phyloP scores from a whole-genome alignment of 2,329 filamentous ascomycete species.

The Trichoderma sp. region DNA sequence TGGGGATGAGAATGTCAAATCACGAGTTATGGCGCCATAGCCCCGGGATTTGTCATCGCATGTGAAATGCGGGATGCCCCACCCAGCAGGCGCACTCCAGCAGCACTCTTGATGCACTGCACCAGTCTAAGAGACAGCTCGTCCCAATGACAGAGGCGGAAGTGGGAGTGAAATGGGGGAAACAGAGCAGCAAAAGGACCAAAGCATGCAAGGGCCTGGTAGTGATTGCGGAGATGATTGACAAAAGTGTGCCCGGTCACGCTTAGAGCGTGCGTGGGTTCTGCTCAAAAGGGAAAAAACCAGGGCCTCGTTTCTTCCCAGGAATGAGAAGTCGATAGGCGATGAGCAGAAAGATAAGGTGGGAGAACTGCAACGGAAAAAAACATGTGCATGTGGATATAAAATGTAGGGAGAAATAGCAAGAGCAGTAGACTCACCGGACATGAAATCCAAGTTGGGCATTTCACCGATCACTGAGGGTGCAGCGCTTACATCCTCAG shows the following conservation, averaged over 20 bases:
- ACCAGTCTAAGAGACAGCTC: conserved; percentile 19
- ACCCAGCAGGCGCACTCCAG: conserved; percentile 29
- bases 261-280: conserved; percentile 17
- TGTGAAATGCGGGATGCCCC: conserved; percentile 29
- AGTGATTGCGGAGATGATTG: conserved; percentile 21
- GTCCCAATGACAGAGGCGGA: conserved; percentile 17
- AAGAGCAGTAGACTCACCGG: conserved; percentile 47
- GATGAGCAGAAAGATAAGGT: neutral
- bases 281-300: conserved; percentile 16
- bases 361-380: neutral
- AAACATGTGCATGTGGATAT: neutral
- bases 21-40: conserved; percentile 68
- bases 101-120: conserved; percentile 35
- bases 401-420: conserved; percentile 24
- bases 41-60: conserved; percentile 50
- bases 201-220: conserved; percentile 11
- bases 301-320: conserved; percentile 6
- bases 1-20: conserved; percentile 38
- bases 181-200: conserved; percentile 20
- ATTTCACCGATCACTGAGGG: conserved; percentile 52
- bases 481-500: conserved; percentile 46
- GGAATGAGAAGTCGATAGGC: conserved; percentile 1
- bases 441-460: conserved; percentile 54
- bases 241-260: conserved; percentile 11
- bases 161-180: conserved; percentile 20